Conservation (phyloP, 345 rosid species). For the Alliaria petiolata region DNA sequence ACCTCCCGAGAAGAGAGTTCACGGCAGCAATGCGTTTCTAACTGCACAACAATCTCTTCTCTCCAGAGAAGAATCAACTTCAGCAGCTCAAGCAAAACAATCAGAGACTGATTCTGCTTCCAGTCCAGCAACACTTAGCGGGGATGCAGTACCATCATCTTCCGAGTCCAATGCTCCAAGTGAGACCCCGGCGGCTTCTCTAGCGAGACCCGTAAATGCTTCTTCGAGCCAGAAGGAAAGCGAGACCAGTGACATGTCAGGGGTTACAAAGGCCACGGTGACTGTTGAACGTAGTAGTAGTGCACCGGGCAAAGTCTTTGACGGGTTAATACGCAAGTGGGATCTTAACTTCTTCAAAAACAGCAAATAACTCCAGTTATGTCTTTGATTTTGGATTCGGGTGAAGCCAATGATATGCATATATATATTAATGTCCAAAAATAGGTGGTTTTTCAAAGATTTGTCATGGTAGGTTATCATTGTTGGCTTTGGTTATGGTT, state of each 20-base stretch:
- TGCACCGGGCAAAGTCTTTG: slow-evolving; percentile 60
- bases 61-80: slow-evolving; percentile 40
- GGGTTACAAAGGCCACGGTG: slow-evolving; percentile 67
- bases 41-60: slow-evolving; percentile 26
- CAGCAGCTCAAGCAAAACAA: slow-evolving; percentile 32
- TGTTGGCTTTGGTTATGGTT: slow-evolving; percentile 22
- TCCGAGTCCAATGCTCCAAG: slow-evolving; percentile 9
- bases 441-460: not conserved
- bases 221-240: slow-evolving; percentile 33
- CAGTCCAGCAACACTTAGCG: slow-evolving; percentile 23
- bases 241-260: slow-evolving; percentile 54
- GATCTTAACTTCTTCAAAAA: slow-evolving; percentile 72
- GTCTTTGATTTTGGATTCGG: slow-evolving; percentile 23
- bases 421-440: not conserved
- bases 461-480: slow-evolving; percentile 5
- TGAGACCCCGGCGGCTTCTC: slow-evolving; percentile 15
- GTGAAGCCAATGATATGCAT: slow-evolving; percentile 5
- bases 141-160: slow-evolving; percentile 10
- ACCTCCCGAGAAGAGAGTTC: slow-evolving; percentile 29
- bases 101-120: slow-evolving; percentile 31
- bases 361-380: slow-evolving; percentile 38
- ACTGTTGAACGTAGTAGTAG: slow-evolving; percentile 63
- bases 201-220: slow-evolving; percentile 11
- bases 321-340: slow-evolving; percentile 79
- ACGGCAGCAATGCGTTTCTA: slow-evolving; percentile 16